Percentiles rank a stretch among this genome's conserved stretches.
Conservation (phyloP, 2,329 filamentous ascomycete species). For the Epichloe sibirici region DNA sequence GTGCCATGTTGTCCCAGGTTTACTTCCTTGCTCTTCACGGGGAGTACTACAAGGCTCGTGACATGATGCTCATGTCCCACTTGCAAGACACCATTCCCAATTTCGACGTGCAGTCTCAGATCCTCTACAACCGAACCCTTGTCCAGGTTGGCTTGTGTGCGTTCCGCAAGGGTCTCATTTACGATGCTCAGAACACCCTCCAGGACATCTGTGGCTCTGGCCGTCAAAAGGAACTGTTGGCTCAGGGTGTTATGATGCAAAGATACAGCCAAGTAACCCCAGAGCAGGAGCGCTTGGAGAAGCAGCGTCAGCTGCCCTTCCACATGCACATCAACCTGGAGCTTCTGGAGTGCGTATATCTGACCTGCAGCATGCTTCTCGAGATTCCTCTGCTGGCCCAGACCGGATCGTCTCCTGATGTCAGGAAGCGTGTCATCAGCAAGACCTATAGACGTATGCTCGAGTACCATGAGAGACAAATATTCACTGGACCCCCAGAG, state of each 20-base stretch:
- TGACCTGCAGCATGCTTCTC: slow-evolving; percentile 97
- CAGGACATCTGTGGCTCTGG: slow-evolving; percentile 98
- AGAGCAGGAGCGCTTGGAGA: slow-evolving; percentile 93
- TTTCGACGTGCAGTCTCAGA: slow-evolving; percentile 95
- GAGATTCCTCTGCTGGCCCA: slow-evolving; percentile 96
- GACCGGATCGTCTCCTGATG: slow-evolving; percentile 88
- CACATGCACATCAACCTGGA: slow-evolving; percentile 99
- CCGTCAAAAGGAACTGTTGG: slow-evolving; percentile 92
- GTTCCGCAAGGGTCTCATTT: slow-evolving; percentile 92
- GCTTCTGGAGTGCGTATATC: slow-evolving; percentile 92
- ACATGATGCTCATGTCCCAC: slow-evolving; percentile 99
- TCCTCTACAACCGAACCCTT: slow-evolving; percentile 94
- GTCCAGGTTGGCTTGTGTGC: slow-evolving; percentile 97
- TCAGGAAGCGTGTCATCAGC: slow-evolving; percentile 96
- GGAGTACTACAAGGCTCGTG: slow-evolving; percentile 93
- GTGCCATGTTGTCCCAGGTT: slow-evolving; percentile 96
- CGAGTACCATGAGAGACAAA: slow-evolving; percentile 98
- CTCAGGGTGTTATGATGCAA: slow-evolving; percentile 97
- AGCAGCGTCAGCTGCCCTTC: slow-evolving; percentile 95
- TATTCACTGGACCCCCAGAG: slow-evolving; percentile 96
- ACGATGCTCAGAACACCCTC: slow-evolving; percentile 93
- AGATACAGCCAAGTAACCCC: slow-evolving; percentile 91
- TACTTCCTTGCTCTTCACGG: slow-evolving; percentile 97
- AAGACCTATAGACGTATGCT: slow-evolving; percentile 99
- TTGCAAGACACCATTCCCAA: slow-evolving; percentile 92